Evolutionary conservation across 805 yeast species (phyloP).

Genomic region (Starmera amethionina): DNA sequence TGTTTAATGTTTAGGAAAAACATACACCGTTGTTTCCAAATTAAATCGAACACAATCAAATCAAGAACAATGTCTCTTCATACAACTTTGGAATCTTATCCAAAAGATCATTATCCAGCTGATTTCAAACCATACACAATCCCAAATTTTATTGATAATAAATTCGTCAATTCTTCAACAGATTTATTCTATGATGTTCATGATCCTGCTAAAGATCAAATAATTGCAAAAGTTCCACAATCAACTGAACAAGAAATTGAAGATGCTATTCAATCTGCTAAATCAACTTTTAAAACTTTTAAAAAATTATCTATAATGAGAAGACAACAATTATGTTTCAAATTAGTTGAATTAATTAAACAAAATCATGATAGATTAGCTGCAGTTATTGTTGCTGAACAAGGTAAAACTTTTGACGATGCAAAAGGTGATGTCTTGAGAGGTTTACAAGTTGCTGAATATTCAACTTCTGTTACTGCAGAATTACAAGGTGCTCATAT

Average conservation of each 20-base stretch:
- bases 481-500: constrained; percentile 54
- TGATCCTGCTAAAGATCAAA: constrained; percentile 63
- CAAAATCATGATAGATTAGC: constrained; percentile 63
- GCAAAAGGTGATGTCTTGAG: constrained; percentile 69
- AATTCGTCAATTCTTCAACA: constrained; percentile 36
- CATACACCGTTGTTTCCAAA: background rate
- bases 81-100: constrained; percentile 27
- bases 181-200: constrained; percentile 53
- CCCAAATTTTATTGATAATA: constrained; percentile 37
- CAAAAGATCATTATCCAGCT: constrained; percentile 27
- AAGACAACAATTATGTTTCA: constrained; percentile 58
- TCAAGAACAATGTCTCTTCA: constrained; percentile 14
- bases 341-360: constrained; percentile 53
- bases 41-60: background rate
- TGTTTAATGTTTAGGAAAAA: background rate
- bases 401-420: constrained; percentile 68
- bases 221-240: constrained; percentile 63
- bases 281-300: constrained; percentile 39
- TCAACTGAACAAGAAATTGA: constrained; percentile 52
- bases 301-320: constrained; percentile 31
- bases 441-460: constrained; percentile 73
- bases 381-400: constrained; percentile 53
- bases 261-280: constrained; percentile 55
- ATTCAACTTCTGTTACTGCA: constrained; percentile 55
- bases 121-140: constrained; percentile 36